Conservation (phyloP, 768 basidiomycete genomes). For the Lactarius indigo region DNA sequence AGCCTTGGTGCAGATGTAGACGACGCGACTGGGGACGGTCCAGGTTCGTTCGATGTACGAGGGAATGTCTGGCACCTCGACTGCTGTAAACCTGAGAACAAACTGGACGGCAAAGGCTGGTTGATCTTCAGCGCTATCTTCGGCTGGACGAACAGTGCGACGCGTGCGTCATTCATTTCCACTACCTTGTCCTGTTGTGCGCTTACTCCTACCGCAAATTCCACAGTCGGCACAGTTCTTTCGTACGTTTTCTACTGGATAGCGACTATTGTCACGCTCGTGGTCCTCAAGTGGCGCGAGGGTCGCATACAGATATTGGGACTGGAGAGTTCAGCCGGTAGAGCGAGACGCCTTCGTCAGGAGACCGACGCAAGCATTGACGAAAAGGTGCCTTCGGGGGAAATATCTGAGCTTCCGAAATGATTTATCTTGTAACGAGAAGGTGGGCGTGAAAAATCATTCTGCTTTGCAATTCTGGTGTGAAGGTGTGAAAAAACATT, state of each 20-base stretch:
- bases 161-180: slow-evolving; percentile 40
- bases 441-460: neutral
- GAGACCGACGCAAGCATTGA: neutral
- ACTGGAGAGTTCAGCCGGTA: slow-evolving; percentile 15
- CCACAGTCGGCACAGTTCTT: slow-evolving; percentile 68
- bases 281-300: slow-evolving; percentile 59
- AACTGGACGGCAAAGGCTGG: slow-evolving; percentile 57
- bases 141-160: slow-evolving; percentile 86
- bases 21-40: slow-evolving; percentile 66
- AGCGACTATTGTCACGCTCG: slow-evolving; percentile 63
- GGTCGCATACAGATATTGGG: slow-evolving; percentile 23
- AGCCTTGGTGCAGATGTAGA: slow-evolving; percentile 71
- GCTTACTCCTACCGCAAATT: neutral
- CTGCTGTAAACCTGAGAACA: slow-evolving; percentile 69
- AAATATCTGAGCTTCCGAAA: slow-evolving; percentile 18
- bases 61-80: slow-evolving; percentile 87
- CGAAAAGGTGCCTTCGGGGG: slow-evolving; percentile 6
- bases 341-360: slow-evolving; percentile 16
- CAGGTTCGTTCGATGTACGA: slow-evolving; percentile 77
- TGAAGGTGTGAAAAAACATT: neutral
- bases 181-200: neutral
- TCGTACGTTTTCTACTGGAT: slow-evolving; percentile 93
- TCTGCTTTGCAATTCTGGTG: neutral
- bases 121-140: slow-evolving; percentile 80
- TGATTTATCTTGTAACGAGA: neutral